Evolutionary conservation across 2,329 filamentous ascomycete genomes (phyloP), one percentile per base, ranked within the genome.

Genomic region (Purpureocillium takamizusanense): DNA sequence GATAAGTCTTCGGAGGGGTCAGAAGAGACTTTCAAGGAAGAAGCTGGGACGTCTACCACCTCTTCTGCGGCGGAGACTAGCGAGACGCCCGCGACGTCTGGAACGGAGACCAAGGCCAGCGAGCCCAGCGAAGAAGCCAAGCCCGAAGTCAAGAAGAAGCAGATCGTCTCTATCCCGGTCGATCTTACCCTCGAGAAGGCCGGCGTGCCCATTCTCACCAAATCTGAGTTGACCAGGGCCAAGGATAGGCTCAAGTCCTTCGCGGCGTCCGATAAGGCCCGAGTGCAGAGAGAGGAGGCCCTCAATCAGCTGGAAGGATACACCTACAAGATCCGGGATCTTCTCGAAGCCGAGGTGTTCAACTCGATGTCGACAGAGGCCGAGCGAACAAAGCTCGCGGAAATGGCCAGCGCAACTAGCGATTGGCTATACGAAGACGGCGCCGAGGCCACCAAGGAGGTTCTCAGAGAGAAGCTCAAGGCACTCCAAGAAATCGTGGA

Each of bases 371-470:
- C 88, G 25, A 90, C 83, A 9, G 66, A 77, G 4, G 71, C 75
- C 15, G 76, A 88, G 54, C 76, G 86, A 34, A 59, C 70, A 7
- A 62, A 65, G n/a, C 71, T 97, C 11, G 74, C 83, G 50, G 67
- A 78, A 43, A 80, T 81, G 52, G 72, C 86, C 30, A 72, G 75
- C 43, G 75, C 77, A 35, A 74, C 79, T 16, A 84, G 85, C 50
- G 88, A 95, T 10, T 98, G 92, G 90, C 78, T 98, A 42, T 92
- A 95, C 56, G 85, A 77, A 13, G 88, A 89, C 34, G 87, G 90
- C 40, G 72, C 75, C 13, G 80, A 88, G 35, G 89, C 92, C 4
- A 70, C 76, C 28, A 81, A 80, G 41, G 78, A 85, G 3, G 78
- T 82, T 35, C 74, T 98, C 51, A 85, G 82, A 58, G 72, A 76